Evolutionary conservation across 306 rosid species (phyloP), one percentile per base, ranked within the genome.

Genomic region (Ochetophila trinervis): DNA sequence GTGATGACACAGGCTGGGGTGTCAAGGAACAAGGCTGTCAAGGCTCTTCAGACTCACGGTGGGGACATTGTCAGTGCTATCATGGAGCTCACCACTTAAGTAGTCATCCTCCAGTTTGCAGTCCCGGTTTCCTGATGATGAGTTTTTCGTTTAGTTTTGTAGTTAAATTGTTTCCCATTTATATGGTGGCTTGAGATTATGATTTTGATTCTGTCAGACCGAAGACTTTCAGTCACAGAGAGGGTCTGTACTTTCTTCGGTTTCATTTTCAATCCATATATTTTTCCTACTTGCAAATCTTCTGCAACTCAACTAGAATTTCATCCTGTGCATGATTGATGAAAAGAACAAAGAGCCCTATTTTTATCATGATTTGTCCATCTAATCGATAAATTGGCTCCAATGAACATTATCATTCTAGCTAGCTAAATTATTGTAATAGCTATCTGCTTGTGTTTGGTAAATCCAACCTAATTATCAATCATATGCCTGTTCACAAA

Each of bases 1-100:
- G 91, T 90, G 66, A 85, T 90, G 97, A 90, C 97, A 52, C 97
- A 90, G 67, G 95, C 95, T 8, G 89, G 97, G 40, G 97, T 90
- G 66, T 74, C 97, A 48, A 85, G 79, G 83, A 74, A 75, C 90
- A 90, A 90, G 84, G 97, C 97, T 14, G 95, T 90, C 53, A 90
- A 85, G 83, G 97, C 97, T 70, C 97, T 90, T 72, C 83, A 87
- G 90, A 67, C 91, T 68, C 83, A 74, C 76, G 15, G 52, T 3
- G 97, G 97, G 35, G 97, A 90, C 85, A 90, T 90, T 79, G 97
- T 90, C 51, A 83, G 89, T 21, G 97, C 97, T 70, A 87, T 90
- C 66, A 90, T 87, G 96, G 96, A 90, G 80, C 95, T 90, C 66
- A 90, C 96, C 35, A 90, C 85, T 67, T 90, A 60, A 74, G 47